phyloP scores from a whole-genome alignment of 1,284 basidiomycete species.

The Mycena sp. region DNA sequence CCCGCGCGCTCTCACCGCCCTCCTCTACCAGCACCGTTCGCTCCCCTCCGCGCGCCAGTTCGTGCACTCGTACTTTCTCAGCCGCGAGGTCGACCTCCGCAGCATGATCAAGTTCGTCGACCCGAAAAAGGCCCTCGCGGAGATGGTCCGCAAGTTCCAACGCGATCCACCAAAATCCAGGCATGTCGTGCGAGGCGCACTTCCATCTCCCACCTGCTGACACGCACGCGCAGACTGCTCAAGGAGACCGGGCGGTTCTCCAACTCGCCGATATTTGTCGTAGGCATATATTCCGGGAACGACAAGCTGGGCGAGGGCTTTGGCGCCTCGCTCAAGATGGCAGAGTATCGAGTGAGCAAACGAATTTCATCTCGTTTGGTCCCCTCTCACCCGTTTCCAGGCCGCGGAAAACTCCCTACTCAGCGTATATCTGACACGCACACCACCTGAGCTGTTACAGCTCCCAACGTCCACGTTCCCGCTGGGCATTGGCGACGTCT shows the following conservation, averaged over 20 bases:
- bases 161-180: slow-evolving; percentile 80
- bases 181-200: slow-evolving; percentile 55
- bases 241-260: slow-evolving; percentile 93
- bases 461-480: slow-evolving; percentile 79
- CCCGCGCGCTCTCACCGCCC: slow-evolving; percentile 78
- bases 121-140: slow-evolving; percentile 82
- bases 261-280: slow-evolving; percentile 91
- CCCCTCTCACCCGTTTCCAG: slow-evolving; percentile 45
- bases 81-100: slow-evolving; percentile 83
- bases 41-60: slow-evolving; percentile 84
- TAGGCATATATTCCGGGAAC: slow-evolving; percentile 91
- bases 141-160: slow-evolving; percentile 82
- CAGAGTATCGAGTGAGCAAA: slow-evolving; percentile 85
- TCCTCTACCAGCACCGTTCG: slow-evolving; percentile 83
- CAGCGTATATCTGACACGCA: slow-evolving; percentile 81
- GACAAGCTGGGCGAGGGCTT: slow-evolving; percentile 96
- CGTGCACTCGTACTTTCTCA: slow-evolving; percentile 87
- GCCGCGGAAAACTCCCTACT: slow-evolving; percentile 88
- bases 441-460: slow-evolving; percentile 70
- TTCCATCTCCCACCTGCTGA: background rate
- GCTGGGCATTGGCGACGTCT: slow-evolving; percentile 57
- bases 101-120: slow-evolving; percentile 90
- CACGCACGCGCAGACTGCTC: slow-evolving; percentile 65
- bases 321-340: slow-evolving; percentile 94
- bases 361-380: background rate